phyloP scores from a whole-genome alignment of 2,329 filamentous ascomycete species.

The Diplodia seriata region DNA sequence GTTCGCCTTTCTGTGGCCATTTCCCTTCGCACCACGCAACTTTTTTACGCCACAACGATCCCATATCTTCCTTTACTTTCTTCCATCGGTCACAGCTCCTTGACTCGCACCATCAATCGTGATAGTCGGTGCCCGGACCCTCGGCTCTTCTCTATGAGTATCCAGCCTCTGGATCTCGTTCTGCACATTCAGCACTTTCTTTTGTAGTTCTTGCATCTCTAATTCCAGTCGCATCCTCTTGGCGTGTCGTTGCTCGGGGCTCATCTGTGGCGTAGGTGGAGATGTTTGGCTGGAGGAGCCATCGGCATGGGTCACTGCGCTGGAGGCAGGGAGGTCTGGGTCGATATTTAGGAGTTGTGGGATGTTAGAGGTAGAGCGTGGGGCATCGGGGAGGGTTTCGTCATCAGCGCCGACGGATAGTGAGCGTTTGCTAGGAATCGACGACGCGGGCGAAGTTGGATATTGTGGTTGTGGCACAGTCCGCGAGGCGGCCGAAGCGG shows the following conservation, averaged over 20 bases:
- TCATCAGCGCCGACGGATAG: slow-evolving; percentile 15
- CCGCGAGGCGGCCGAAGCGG: slow-evolving; percentile 4
- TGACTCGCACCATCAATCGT: background rate
- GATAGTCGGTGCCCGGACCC: background rate
- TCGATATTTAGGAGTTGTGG: slow-evolving; percentile 30
- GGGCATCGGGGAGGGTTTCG: slow-evolving; percentile 22
- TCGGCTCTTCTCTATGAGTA: background rate
- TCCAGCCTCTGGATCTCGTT: slow-evolving; percentile 25
- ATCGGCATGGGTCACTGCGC: slow-evolving; percentile 2
- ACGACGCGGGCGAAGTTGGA: slow-evolving; percentile 28
- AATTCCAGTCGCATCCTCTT: slow-evolving; percentile 27
- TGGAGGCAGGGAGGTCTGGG: slow-evolving; percentile 16
- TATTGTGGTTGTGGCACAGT: slow-evolving; percentile 27
- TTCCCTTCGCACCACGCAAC: background rate
- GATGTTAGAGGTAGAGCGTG: slow-evolving; percentile 27
- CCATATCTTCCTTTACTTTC: background rate
- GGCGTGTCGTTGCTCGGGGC: slow-evolving; percentile 28
- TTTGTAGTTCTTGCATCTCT: slow-evolving; percentile 28
- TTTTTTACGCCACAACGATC: background rate
- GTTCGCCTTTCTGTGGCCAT: background rate
- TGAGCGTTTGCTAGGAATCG: slow-evolving; percentile 31
- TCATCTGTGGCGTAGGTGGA: slow-evolving; percentile 26
- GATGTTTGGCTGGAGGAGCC: background rate
- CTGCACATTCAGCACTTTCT: slow-evolving; percentile 30
- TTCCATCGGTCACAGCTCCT: background rate